These are phyloP conservation scores for Fusarium tjaetaba DNA, from an alignment of 2,329 filamentous ascomycete genomes.

Conservation along the genomic window DNA sequence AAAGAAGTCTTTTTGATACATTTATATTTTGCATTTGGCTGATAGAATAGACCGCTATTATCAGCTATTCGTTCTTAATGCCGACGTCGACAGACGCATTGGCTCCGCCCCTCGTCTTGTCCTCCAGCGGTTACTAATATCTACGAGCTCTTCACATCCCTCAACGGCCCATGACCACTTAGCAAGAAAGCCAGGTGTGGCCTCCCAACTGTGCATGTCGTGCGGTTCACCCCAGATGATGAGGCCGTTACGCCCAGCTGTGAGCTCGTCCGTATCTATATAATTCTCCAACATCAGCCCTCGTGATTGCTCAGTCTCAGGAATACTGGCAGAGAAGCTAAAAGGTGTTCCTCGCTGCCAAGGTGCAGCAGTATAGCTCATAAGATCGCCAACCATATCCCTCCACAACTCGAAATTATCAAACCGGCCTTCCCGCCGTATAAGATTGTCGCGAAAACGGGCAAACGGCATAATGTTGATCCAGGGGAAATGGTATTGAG, in stretches of 20 bases:
- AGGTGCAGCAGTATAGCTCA: neutral
- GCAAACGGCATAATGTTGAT: neutral
- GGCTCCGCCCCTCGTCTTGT: neutral
- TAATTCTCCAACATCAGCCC: accelerated
- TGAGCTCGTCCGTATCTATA: neutral
- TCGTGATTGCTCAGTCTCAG: accelerated
- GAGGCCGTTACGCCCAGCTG: neutral
- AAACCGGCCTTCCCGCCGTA: neutral
- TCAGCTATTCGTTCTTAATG: accelerated
- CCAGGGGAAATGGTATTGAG: neutral
- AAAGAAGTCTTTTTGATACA: accelerated
- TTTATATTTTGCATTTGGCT: accelerated
- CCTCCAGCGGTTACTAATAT: neutral
- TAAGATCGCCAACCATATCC: neutral
- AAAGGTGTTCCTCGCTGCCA: neutral
- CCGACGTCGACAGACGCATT: slow-evolving; percentile 42
- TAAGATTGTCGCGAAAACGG: neutral
- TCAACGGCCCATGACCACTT: slow-evolving; percentile 3
- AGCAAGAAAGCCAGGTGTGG: neutral
- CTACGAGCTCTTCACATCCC: neutral
- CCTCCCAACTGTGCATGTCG: neutral
- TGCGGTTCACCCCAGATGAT: neutral
- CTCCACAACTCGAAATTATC: neutral
- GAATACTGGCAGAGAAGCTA: accelerated
- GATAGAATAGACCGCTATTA: accelerated